Evolutionary conservation across 768 basidiomycete genomes (phyloP), one percentile per base, ranked within the genome.

Genomic region (Termitomyces sp.): DNA sequence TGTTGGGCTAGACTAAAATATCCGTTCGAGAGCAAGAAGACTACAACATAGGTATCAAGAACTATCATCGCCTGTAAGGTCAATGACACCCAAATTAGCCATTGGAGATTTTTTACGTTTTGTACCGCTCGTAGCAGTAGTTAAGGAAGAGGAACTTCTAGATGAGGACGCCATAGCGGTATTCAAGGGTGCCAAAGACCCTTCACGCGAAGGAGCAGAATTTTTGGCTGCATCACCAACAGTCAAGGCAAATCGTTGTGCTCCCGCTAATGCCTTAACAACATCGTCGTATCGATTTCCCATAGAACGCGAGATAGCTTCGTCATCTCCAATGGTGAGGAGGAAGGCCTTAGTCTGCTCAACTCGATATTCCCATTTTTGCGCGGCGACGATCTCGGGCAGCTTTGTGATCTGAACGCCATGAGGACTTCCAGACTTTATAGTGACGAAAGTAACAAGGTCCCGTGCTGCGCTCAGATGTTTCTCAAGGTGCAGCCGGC

Each of bases 281-380:
- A 74, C 67, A 52, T 75, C 72, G 3, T 41, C 49, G 56, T 68
- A 70, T 36, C 69, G 56, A 5, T 39, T n/a, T 70, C 73, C n/a
- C 70, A 74, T 70, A 20, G 74, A 56, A 45, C 61, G 60, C 44
- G 56, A 51, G 29, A 72, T 58, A 3, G 60, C 52, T 35, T 57
- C 61, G 23, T 68, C 66, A 10, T 56, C 33, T 10, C 71, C 72
- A 41, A 75, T 60, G 3, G 43, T 60, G 9, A 57, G 32, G 42
- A 75, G 60, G 49, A 74, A 70, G 0, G 27, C 33, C 40, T 58
- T 64, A 3, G 68, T 68, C 13, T 62, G 59, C 13, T 59, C 50
- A 9, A 66, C 63, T 20, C 66, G 62, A 7, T 32, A 18, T 20
- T 56, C 32, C 70, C 70, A 72, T 33, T 49, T 57, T n/a, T 55